These are phyloP conservation scores for Aspergillus bertholletiae DNA, from an alignment of 495 filamentous ascomycete species.

Conservation along the genomic window DNA sequence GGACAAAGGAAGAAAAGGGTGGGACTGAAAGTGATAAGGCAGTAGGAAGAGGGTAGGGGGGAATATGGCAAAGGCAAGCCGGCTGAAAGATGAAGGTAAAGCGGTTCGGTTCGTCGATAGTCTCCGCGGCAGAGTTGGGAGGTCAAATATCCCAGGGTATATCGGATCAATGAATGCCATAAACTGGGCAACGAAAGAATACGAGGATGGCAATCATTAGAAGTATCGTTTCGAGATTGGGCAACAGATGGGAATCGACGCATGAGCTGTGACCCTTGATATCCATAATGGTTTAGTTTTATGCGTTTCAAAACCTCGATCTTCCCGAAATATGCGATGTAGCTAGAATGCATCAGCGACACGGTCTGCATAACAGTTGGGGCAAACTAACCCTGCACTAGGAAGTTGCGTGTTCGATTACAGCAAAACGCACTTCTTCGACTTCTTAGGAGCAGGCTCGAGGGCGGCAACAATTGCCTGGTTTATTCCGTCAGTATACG, in stretches of 20 bases:
- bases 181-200: not conserved
- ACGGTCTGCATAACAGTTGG: not conserved
- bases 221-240: not conserved
- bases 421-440: constrained; percentile 46
- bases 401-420: constrained; percentile 19
- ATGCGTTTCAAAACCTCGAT: constrained; percentile 10
- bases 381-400: constrained; percentile 21
- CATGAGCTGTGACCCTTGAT: constrained; percentile 2
- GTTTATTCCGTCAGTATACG: constrained; percentile 1
- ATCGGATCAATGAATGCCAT: constrained; percentile 8
- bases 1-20: constrained; percentile 20
- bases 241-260: not conserved
- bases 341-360: constrained; percentile 9
- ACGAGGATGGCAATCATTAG: constrained; percentile 5
- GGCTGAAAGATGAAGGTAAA: constrained; percentile 10
- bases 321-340: constrained; percentile 19
- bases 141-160: constrained; percentile 6
- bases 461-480: constrained; percentile 88
- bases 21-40: constrained; percentile 7
- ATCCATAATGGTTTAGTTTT: constrained; percentile 9
- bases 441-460: constrained; percentile 76
- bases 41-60: constrained; percentile 23
- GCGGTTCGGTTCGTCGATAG: constrained; percentile 5
- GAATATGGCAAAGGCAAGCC: constrained; percentile 13
- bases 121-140: constrained; percentile 3